A percentile compares a stretch with the other conserved stretches of the same genome.
Conservation (phyloP, 768 basidiomycete species). For the Tephrocybe sp. region DNA sequence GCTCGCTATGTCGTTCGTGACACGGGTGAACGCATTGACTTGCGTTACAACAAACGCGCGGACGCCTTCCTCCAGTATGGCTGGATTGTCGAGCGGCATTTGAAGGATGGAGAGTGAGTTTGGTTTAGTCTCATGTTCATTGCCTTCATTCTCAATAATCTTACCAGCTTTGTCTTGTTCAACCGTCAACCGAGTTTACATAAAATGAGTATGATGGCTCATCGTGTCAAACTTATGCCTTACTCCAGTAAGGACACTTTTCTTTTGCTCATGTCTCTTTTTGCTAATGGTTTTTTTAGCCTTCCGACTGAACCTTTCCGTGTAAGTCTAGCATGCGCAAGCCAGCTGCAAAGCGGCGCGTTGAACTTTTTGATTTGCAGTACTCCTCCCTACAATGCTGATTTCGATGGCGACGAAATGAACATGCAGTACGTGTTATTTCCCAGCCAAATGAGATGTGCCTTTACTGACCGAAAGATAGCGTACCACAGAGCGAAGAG, state of each 20-base stretch:
- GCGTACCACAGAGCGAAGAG: conserved; percentile 97
- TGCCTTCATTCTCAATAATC: conserved; percentile 3
- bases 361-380: conserved; percentile 37
- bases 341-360: conserved; percentile 17
- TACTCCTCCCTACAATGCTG: conserved; percentile 98
- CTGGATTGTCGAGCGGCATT: conserved; percentile 96
- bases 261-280: neutral
- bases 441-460: neutral
- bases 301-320: conserved; percentile 96
- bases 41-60: conserved; percentile 93
- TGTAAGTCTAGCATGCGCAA: conserved; percentile 54
- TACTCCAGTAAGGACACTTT: conserved; percentile 89
- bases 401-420: conserved; percentile 99
- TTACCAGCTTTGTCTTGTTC: conserved; percentile 82
- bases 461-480: conserved; percentile 27
- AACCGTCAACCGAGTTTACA: conserved; percentile 98
- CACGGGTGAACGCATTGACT: conserved; percentile 94
- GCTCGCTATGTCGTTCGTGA: conserved; percentile 96
- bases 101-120: conserved; percentile 97
- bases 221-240: conserved; percentile 94
- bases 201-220: conserved; percentile 99
- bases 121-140: neutral
- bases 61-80: conserved; percentile 96
- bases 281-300: conserved; percentile 44
- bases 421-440: conserved; percentile 91